A percentile compares a stretch with the other conserved stretches of the same genome.
phyloP scores from a whole-genome alignment of 148 eudicot species.

The Euryodendron excelsum region DNA sequence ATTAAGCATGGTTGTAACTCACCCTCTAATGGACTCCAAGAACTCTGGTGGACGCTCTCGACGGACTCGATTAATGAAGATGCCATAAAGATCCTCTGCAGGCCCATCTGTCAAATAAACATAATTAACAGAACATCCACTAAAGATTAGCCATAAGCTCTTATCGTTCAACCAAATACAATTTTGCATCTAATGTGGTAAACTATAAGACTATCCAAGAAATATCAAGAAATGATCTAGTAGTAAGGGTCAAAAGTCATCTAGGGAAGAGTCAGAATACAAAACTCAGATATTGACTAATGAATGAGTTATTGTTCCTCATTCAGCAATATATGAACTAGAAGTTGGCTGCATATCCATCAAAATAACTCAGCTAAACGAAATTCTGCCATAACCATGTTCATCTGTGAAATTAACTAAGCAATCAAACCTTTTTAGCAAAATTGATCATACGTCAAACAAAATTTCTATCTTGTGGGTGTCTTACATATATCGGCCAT shows the following conservation, averaged over 20 bases:
- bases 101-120: constrained; percentile 75
- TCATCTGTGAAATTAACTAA: not conserved
- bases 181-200: not conserved
- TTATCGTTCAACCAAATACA: not conserved
- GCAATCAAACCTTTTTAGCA: not conserved
- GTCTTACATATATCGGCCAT: constrained; percentile 81
- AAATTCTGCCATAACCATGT: not conserved
- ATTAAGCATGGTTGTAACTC: constrained; percentile 26
- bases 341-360: not conserved
- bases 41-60: constrained; percentile 85
- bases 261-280: not conserved
- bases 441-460: not conserved
- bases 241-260: not conserved
- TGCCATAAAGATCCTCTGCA: constrained; percentile 96
- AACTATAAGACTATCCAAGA: not conserved
- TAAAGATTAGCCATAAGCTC: not conserved
- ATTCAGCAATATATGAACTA: not conserved
- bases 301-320: too few species aligned
- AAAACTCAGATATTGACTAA: not conserved
- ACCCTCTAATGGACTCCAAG: constrained; percentile 87
- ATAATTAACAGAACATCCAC: too few species aligned
- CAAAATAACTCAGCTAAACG: not conserved
- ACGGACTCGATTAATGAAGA: constrained; percentile 92
- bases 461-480: not conserved
- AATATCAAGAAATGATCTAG: not conserved